Evolutionary conservation across 2,329 filamentous ascomycete genomes (phyloP).

Genomic region (Proliferodiscus dingleyae): DNA sequence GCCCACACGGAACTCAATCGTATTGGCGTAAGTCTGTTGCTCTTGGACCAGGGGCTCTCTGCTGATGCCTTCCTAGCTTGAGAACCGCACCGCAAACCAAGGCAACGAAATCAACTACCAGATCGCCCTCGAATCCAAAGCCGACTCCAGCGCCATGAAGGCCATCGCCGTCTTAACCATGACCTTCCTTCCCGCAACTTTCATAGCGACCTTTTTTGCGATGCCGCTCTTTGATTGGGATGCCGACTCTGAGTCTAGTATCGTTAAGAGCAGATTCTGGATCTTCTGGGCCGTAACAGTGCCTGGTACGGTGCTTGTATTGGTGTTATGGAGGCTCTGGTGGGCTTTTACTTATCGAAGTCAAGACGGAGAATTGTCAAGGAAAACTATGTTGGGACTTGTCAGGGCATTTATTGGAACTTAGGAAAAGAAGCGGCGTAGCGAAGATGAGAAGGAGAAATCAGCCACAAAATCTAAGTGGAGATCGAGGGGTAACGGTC

Average conservation of each 20-base stretch:
- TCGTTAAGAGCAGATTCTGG: constrained; percentile 1
- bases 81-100: background rate
- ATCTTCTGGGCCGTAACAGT: constrained; percentile 7
- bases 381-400: background rate
- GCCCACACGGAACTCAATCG: background rate
- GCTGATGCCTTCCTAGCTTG: background rate
- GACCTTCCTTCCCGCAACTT: constrained; percentile 8
- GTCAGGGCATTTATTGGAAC: background rate
- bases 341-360: background rate
- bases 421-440: background rate
- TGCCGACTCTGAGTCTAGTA: background rate
- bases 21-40: background rate
- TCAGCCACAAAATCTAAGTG: no score
- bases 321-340: constrained; percentile 2
- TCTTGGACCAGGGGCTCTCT: no score
- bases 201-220: constrained; percentile 7
- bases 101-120: constrained; percentile 1
- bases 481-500: background rate
- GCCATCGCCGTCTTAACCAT: constrained; percentile 12
- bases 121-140: background rate
- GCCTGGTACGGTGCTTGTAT: constrained; percentile 2
- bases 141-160: constrained; percentile 8
- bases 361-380: background rate
- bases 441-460: background rate
- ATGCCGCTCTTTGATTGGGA: constrained; percentile 13